Conservation (phyloP, 352 stramenopile genomes). For the Globisporangium paddicum region DNA sequence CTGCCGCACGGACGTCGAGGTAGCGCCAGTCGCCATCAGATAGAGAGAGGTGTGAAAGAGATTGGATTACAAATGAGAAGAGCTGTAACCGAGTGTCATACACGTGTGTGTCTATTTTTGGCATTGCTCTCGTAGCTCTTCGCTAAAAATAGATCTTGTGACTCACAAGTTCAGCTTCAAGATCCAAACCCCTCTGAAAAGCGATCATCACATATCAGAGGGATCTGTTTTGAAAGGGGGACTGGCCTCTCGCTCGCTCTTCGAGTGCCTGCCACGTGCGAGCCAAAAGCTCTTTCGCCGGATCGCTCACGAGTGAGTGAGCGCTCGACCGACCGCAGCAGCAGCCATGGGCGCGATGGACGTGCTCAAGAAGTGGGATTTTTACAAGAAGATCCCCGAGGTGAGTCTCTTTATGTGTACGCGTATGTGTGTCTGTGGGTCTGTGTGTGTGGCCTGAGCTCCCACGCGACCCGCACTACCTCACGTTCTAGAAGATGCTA, state of each 20-base stretch:
- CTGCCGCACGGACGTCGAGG: neutral
- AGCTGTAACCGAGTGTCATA: neutral
- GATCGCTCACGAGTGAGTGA: constrained; percentile 3
- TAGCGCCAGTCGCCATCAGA: neutral
- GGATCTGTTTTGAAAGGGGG: neutral
- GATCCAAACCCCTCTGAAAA: neutral
- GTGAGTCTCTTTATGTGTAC: constrained; percentile 24
- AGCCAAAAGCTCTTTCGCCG: constrained; percentile 8
- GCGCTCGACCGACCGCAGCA: constrained; percentile 6
- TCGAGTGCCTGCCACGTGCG: constrained; percentile 10
- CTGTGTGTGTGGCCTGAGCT: too few species aligned
- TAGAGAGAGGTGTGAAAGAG: too few species aligned
- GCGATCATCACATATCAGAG: neutral
- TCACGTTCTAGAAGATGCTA: constrained; percentile 10
- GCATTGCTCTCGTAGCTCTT: neutral
- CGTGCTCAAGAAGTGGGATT: constrained; percentile 89
- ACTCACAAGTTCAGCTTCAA: too few species aligned
- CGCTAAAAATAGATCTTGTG: neutral
- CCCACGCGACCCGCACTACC: too few species aligned
- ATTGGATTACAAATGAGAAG: neutral
- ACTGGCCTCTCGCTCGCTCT: constrained; percentile 1
- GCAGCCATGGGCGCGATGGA: constrained; percentile 77
- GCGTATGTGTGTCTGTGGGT: neutral
- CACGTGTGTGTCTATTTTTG: neutral
- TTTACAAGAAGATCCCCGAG: constrained; percentile 91